phyloP scores from a whole-genome alignment of 306 rosid genomes.

The Lupinus albus region DNA sequence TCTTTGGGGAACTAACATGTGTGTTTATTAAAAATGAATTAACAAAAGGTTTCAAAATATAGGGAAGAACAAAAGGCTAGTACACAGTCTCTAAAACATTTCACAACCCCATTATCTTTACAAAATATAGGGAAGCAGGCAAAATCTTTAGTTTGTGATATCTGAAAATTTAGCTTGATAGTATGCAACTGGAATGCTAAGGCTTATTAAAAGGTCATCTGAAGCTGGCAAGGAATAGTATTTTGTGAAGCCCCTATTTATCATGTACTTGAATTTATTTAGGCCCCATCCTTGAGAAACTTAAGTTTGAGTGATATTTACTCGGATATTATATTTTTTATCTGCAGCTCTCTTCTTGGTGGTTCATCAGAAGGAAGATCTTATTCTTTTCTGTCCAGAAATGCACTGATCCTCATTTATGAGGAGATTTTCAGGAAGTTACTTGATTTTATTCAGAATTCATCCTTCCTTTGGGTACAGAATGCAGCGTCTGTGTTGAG shows the following conservation, averaged over 20 bases:
- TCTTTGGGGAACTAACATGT: background rate
- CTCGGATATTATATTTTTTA: slow-evolving; percentile 36
- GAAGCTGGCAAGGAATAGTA: slow-evolving; percentile 17
- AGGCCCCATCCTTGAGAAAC: slow-evolving; percentile 22
- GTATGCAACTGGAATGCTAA: slow-evolving; percentile 13
- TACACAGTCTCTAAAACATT: background rate
- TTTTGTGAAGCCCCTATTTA: slow-evolving; percentile 7
- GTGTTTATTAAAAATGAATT: background rate
- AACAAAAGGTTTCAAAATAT: slow-evolving; percentile 6
- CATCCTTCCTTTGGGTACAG: slow-evolving; percentile 73
- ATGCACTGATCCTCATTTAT: slow-evolving; percentile 60
- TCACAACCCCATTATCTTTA: background rate
- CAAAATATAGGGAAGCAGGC: slow-evolving; percentile 12
- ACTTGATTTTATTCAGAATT: slow-evolving; percentile 62
- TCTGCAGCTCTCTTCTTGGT: slow-evolving; percentile 84
- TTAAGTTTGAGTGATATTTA: slow-evolving; percentile 24
- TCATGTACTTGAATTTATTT: slow-evolving; percentile 32
- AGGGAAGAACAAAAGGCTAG: background rate
- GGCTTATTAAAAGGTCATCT: slow-evolving; percentile 16
- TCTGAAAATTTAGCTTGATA: slow-evolving; percentile 12
- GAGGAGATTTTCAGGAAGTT: slow-evolving; percentile 70
- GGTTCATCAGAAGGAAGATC: slow-evolving; percentile 61
- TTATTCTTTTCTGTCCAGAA: slow-evolving; percentile 64
- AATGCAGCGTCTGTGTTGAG: slow-evolving; percentile 57
- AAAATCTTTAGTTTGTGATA: slow-evolving; percentile 10